Conservation (phyloP, 148 eudicot genomes). For the Persicaria tinctoria region DNA sequence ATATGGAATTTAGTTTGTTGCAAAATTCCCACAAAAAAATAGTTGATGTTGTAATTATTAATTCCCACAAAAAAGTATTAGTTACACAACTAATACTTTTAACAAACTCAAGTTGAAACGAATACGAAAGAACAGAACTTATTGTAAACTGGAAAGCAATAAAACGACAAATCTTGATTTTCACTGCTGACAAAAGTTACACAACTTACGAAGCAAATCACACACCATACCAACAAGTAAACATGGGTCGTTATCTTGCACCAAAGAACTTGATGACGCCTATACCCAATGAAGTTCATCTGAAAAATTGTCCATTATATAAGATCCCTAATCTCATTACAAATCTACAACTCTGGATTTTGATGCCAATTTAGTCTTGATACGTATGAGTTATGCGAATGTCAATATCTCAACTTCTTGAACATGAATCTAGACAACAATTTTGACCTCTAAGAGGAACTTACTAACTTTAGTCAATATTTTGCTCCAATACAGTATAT, state of each 20-base stretch:
- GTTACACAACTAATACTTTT: too few species aligned
- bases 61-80: too few species aligned
- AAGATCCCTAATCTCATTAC: neutral
- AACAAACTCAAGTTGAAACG: neutral
- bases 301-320: neutral
- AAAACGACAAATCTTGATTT: neutral
- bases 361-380: neutral
- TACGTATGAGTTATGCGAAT: neutral
- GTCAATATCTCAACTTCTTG: neutral
- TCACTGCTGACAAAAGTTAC: neutral
- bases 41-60: too few species aligned
- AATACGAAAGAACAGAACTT: neutral
- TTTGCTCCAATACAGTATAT: conserved; percentile 10
- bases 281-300: neutral
- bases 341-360: neutral
- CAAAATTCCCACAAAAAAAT: too few species aligned
- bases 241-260: neutral
- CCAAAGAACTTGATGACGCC: neutral
- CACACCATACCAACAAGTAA: neutral
- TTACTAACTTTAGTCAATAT: neutral
- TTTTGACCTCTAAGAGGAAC: neutral
- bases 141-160: neutral
- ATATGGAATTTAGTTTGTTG: too few species aligned
- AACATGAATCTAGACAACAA: neutral
- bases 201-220: neutral